Conservation (phyloP, 179 eudicot species). For the Carnegiea gigantea region DNA sequence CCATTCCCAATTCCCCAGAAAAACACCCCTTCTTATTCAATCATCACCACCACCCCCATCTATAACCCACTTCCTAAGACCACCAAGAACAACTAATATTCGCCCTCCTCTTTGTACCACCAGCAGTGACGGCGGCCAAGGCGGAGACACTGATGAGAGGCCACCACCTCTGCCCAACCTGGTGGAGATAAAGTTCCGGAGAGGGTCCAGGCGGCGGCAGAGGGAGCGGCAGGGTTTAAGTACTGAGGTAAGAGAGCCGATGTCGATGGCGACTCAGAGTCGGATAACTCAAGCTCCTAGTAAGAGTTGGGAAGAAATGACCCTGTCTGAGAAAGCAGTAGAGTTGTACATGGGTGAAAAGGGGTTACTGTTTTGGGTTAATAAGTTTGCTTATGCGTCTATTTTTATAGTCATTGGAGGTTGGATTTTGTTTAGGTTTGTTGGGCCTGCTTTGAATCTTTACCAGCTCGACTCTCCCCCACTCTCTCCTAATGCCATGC, state of each 20-base stretch:
- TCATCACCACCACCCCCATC: constrained; percentile 1
- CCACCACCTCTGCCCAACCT: constrained; percentile 26
- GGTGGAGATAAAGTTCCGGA: constrained; percentile 47
- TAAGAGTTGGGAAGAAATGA: constrained; percentile 84
- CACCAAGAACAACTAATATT: constrained; percentile 15
- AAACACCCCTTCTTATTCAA: background rate
- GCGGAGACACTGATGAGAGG: constrained; percentile 16
- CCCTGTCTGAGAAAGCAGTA: constrained; percentile 53
- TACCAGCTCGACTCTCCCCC: constrained; percentile 79
- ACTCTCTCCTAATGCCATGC: constrained; percentile 41
- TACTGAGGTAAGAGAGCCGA: constrained; percentile 13
- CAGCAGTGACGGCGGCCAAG: constrained; percentile 18
- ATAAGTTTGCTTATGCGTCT: constrained; percentile 89
- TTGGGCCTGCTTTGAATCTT: constrained; percentile 71
- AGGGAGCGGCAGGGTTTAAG: constrained; percentile 31
- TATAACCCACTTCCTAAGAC: constrained; percentile 14
- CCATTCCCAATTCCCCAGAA: constrained; percentile 14
- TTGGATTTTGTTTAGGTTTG: constrained; percentile 82
- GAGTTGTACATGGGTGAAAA: constrained; percentile 84
- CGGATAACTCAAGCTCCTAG: constrained; percentile 6
- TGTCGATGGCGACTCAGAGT: background rate
- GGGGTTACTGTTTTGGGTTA: constrained; percentile 73
- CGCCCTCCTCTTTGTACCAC: constrained; percentile 23
- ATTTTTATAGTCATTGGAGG: constrained; percentile 71
- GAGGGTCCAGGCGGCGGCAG: constrained; percentile 39